Base-by-base conservation (phyloP, 176 grass and related monocot species). In the Coix lacrymajobi region DNA sequence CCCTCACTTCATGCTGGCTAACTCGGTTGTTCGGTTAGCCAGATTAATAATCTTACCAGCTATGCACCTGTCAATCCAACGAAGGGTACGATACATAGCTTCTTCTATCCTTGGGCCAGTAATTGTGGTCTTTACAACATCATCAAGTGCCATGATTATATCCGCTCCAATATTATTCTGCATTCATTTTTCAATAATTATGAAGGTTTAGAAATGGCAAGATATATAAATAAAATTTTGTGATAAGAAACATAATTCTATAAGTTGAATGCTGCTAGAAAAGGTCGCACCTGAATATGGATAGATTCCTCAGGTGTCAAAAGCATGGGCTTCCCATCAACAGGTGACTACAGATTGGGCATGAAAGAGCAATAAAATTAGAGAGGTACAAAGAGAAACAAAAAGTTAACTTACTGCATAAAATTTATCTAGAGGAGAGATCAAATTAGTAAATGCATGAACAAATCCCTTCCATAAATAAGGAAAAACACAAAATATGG, bases 91-190 rank as follows among this genome's bases (percentile, higher is more conserved):
- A 17, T 98, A 95, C 96, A 93, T 98, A 80, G 91, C 96, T 77
- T 98, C 96, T 82, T 98, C 87, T 87, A 95, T 93, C 75, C 96
- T 91, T 83, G 96, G 96, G 80, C 96, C 96, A 51, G 92, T 98
- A 88, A 95, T 98, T 74, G 96, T 95, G 40, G 96, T 98, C 77
- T 91, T 98, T 57, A 98, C 96, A 80, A 95, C 96, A 92, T 98
- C 96, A 85, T 98, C 96, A 90, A 98, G 96, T 62, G 96, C 96
- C 96, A 95, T 98, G 70, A 98, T 98, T 81, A 98, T 98, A 87
- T 98, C 96, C 77, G 96, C 96, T 77, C 96, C 96, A 84, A 98
- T 95, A 69, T 98, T 98, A 77, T 98, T 98, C 96, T 98, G 84
- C 66, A 85, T 88, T 77, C 30, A 70, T 88, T 44, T 44, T 80